Base-by-base conservation (phyloP, 495 filamentous ascomycete genomes). In the Trypethelium eluteriae region DNA sequence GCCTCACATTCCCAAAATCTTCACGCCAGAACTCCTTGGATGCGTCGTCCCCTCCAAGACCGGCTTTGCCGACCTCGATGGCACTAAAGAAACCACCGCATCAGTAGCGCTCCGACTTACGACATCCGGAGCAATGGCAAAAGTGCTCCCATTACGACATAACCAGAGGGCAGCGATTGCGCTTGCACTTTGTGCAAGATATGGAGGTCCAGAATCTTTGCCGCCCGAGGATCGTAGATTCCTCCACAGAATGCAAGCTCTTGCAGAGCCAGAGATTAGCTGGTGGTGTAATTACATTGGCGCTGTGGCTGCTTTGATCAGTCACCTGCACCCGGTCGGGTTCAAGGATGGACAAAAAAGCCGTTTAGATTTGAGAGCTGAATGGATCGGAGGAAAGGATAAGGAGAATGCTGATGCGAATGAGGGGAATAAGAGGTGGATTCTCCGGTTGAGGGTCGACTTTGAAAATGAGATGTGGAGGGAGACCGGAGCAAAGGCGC, bases 131-230 rank as follows among this genome's bases (percentile, higher is more conserved):
- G 74, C 86, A 10, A 77, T 93, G 0, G 83, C 88, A 16, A 79
- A 78, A 1, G 79, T 83, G 0, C 89, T 93, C 62, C 90, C 92
- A 0, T 77, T 96, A 10, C 85, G 83, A 1, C 93, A 97, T 67
- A 68, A 84, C 14, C 81, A 87, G 41, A 84, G 93, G 2, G 86
- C 88, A 0, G 76, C 91, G 1, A 76, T 96, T 2, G 89, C 87
- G 0, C 76, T 96, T 2, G 82, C 88, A 2, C 82, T 93, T 12
- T 92, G 86, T 64, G 89, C 87, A 57, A 82, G 93, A 68, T 95
- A 90, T 83, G 89, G 87, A 14, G 86, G 84, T 6, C n/a, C 50
- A 2, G 32, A 47, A 5, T 80, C 83, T 65, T 76, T 96, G 2
- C 80, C 81, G 10, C 80, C 81, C 1, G 76, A 75, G 3, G 86